Percentiles rank a stretch among this genome's conserved stretches.
These are phyloP conservation scores for Lyophyllum semitale DNA, from an alignment of 768 basidiomycete genomes.

Conservation along the genomic window DNA sequence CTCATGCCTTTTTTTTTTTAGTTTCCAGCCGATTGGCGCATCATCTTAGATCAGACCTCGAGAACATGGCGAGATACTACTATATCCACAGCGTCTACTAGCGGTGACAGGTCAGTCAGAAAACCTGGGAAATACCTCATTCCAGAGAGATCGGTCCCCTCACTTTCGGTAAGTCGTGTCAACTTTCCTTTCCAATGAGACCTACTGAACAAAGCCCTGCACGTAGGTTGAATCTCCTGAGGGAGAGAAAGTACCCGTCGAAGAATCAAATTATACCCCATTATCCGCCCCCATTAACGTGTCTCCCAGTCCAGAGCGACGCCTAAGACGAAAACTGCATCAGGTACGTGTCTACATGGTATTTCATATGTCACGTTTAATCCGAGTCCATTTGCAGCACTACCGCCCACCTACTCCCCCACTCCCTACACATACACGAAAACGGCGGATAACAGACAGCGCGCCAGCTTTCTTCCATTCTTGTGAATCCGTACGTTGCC, in stretches of 20 bases:
- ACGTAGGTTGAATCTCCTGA: constrained; percentile 10
- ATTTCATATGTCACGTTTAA: not conserved
- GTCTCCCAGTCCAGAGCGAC: constrained; percentile 11
- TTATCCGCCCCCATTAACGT: constrained; percentile 1
- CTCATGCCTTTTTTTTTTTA: constrained; percentile 5
- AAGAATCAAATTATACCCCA: constrained; percentile 4
- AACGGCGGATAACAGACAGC: constrained; percentile 29
- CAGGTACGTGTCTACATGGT: constrained; percentile 16
- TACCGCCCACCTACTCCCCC: constrained; percentile 66
- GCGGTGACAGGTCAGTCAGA: not conserved
- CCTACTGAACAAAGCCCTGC: not conserved
- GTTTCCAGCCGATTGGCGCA: constrained; percentile 38
- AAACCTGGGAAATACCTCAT: not conserved
- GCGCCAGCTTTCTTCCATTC: constrained; percentile 4
- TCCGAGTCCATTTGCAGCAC: constrained; percentile 29
- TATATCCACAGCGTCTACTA: constrained; percentile 5
- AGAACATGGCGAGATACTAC: constrained; percentile 3
- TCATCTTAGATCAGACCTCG: constrained; percentile 25
- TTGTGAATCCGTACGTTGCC: constrained; percentile 2
- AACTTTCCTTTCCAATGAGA: not conserved
- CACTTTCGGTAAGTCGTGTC: constrained; percentile 5
- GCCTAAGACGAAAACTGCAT: constrained; percentile 21
- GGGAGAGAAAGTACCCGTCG: constrained; percentile 5
- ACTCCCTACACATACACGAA: constrained; percentile 36
- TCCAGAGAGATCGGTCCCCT: not conserved